Evolutionary conservation across 192 early-diverging fungal species (phyloP).

Genomic region (Glomus cerebriforme): DNA sequence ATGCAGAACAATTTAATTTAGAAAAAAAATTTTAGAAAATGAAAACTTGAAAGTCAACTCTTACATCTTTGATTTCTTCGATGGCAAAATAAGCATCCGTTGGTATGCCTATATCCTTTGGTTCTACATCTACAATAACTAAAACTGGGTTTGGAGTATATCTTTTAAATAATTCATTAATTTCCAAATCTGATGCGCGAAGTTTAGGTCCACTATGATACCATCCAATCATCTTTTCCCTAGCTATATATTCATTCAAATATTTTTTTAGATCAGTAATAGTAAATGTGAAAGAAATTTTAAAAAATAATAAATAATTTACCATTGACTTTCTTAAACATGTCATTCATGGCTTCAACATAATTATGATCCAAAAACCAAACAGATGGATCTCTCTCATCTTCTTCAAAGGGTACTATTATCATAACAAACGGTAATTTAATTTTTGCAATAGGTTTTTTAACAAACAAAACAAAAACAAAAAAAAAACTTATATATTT

Average conservation of each 20-base stretch:
- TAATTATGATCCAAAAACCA: conserved; percentile 99
- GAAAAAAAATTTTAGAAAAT: conserved; percentile 20
- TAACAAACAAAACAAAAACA: conserved; percentile 8
- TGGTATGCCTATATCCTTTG: conserved; percentile 89
- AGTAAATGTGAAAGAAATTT: too few species aligned
- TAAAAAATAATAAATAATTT: conserved; percentile 35
- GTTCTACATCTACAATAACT: conserved; percentile 97
- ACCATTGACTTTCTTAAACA: conserved; percentile 99
- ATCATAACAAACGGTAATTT: conserved; percentile 3
- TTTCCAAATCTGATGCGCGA: conserved; percentile 92
- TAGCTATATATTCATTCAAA: conserved; percentile 59
- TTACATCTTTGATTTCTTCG: conserved; percentile 96
- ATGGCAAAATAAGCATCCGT: conserved; percentile 98
- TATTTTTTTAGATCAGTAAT: not conserved
- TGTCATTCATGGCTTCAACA: conserved; percentile 98
- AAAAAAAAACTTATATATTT: conserved; percentile 32
- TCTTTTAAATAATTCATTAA: conserved; percentile 96
- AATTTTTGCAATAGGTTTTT: not conserved
- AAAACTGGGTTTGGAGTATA: conserved; percentile 95
- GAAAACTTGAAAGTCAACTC: conserved; percentile 10
- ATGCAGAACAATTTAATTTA: conserved; percentile 20
- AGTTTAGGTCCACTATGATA: conserved; percentile 99
- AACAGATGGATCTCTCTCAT: conserved; percentile 95
- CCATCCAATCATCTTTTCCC: conserved; percentile 97
- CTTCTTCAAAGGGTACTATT: conserved; percentile 98